Conservation (phyloP, 2,329 filamentous ascomycete genomes). For the Bimuria novae-zelandiae region DNA sequence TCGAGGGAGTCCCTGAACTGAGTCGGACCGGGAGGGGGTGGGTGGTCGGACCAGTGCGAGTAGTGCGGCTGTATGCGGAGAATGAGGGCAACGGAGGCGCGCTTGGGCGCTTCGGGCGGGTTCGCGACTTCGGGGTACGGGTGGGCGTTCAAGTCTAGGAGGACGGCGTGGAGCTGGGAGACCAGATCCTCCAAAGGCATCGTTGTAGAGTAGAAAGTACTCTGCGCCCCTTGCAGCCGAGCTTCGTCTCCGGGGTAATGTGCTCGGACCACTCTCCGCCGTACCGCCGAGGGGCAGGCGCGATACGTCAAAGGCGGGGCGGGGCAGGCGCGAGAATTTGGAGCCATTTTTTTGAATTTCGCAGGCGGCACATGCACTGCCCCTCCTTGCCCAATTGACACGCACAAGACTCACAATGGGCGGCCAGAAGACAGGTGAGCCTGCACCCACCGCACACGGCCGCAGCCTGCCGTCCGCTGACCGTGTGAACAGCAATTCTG, state of each 20-base stretch:
- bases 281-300: slow-evolving; percentile 23
- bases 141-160: slow-evolving; percentile 49
- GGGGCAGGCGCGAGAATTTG: slow-evolving; percentile 30
- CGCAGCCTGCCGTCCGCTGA: neutral
- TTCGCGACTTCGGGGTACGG: slow-evolving; percentile 57
- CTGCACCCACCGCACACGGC: neutral
- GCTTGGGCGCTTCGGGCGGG: slow-evolving; percentile 57
- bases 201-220: neutral
- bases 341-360: no score
- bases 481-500: slow-evolving; percentile 69
- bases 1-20: slow-evolving; percentile 52
- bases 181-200: slow-evolving; percentile 37
- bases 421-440: slow-evolving; percentile 45
- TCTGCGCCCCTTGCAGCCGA: no score
- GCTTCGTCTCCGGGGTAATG: slow-evolving; percentile 1
- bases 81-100: slow-evolving; percentile 69
- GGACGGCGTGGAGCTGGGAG: slow-evolving; percentile 48
- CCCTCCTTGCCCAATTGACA: slow-evolving; percentile 21
- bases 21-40: slow-evolving; percentile 21
- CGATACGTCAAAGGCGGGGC: slow-evolving; percentile 17
- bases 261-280: slow-evolving; percentile 14
- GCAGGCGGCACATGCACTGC: slow-evolving; percentile 15
- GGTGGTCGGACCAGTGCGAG: slow-evolving; percentile 54
- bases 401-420: slow-evolving; percentile 38
- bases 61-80: slow-evolving; percentile 65